A percentile compares a stretch with the other conserved stretches of the same genome.
phyloP scores from a whole-genome alignment of 352 stramenopile species.

The Phytophthora niederhauseri region DNA sequence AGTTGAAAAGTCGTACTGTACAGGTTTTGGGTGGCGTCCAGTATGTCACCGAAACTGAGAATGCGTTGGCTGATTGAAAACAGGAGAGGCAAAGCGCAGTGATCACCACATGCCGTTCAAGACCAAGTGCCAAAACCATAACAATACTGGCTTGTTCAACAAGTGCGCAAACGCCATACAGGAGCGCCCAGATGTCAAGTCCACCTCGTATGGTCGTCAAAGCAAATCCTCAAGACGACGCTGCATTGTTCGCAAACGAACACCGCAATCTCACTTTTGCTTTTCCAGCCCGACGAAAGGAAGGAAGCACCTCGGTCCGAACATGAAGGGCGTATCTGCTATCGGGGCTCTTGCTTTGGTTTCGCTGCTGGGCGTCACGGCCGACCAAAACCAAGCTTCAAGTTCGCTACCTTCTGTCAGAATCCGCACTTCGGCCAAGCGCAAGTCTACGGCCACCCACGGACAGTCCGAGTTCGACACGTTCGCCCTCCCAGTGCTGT shows the following conservation, averaged over 20 bases:
- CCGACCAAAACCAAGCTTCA: neutral
- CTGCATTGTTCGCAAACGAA: neutral
- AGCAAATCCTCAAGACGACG: neutral
- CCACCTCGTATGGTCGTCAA: neutral
- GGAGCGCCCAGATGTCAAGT: neutral
- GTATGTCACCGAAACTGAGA: neutral
- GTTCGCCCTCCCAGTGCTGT: conserved; percentile 40
- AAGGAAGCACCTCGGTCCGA: neutral
- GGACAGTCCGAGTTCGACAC: conserved; percentile 39
- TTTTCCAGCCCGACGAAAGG: neutral
- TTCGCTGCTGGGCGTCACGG: neutral
- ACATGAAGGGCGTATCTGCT: neutral
- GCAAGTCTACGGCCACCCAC: conserved; percentile 36
- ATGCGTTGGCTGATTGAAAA: neutral
- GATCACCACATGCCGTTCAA: neutral
- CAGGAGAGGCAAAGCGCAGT: neutral
- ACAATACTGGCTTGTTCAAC: neutral
- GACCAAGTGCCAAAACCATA: neutral
- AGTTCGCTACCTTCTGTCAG: neutral
- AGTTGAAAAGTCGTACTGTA: too few relatives aligned
- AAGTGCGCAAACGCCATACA: neutral
- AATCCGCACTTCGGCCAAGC: conserved; percentile 36
- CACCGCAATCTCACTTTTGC: neutral
- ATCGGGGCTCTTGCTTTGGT: neutral
- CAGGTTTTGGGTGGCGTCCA: too few relatives aligned